Percentiles rank a stretch among this genome's conserved stretches.
phyloP scores from a whole-genome alignment of 1,139 yeast species.

The Kluyveromyces sp. region DNA sequence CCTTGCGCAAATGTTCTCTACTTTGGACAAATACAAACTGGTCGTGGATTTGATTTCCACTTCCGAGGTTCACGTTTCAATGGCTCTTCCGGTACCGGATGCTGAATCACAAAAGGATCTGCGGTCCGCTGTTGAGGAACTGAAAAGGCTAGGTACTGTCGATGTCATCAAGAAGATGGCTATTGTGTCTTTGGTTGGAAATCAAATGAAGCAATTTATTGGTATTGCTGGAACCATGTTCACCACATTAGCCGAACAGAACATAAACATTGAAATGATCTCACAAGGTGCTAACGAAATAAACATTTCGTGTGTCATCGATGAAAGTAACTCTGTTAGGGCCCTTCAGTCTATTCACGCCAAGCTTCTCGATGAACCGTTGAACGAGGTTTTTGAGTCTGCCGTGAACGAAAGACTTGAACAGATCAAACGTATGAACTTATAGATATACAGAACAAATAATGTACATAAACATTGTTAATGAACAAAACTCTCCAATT shows the following conservation, averaged over 20 bases:
- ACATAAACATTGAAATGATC: conserved; percentile 93
- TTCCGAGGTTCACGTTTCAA: conserved; percentile 94
- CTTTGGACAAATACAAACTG: conserved; percentile 73
- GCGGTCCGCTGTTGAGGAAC: conserved; percentile 66
- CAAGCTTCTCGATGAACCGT: conserved; percentile 47
- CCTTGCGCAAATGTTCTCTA: conserved; percentile 81
- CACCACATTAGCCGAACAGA: conserved; percentile 85
- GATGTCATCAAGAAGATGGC: conserved; percentile 85
- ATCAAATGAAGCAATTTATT: conserved; percentile 91
- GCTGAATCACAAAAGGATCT: conserved; percentile 48
- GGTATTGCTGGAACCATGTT: conserved; percentile 99
- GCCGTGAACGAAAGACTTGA: conserved; percentile 31
- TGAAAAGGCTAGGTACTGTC: conserved; percentile 75
- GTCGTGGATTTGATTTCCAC: conserved; percentile 96
- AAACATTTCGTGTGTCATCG: conserved; percentile 90
- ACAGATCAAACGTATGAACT: conserved; percentile 27
- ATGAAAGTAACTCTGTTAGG: conserved; percentile 71
- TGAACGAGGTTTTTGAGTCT: conserved; percentile 20
- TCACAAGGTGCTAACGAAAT: conserved; percentile 98
- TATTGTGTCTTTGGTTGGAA: conserved; percentile 89
- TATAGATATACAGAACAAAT: conserved; percentile 10
- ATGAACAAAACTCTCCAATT: neutral
- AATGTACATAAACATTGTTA: neutral
- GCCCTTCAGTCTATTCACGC: conserved; percentile 85
- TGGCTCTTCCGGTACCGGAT: conserved; percentile 87